Conservation (phyloP, 2,329 filamentous ascomycete genomes). For the Balansia obtecta region DNA sequence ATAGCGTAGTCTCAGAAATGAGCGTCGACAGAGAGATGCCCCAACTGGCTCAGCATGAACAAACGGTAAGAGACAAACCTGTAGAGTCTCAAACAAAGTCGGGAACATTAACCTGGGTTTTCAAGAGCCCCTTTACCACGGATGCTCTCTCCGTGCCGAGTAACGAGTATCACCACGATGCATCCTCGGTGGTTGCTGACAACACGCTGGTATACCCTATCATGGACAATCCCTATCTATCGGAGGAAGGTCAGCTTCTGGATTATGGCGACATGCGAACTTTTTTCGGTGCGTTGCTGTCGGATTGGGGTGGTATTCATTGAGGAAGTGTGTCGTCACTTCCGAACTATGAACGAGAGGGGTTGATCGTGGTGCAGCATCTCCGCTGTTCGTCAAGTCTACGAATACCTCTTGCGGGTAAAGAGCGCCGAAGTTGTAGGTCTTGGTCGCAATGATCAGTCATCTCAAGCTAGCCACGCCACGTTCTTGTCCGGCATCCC, state of each 20-base stretch:
- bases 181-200: not conserved
- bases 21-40: not conserved
- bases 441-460: not conserved
- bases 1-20: not conserved
- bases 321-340: not conserved
- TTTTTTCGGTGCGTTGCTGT: slow-evolving; percentile 1
- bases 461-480: not conserved
- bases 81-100: not conserved
- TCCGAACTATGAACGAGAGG: not conserved
- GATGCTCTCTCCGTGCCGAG: not conserved
- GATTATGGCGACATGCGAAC: slow-evolving; percentile 5
- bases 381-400: not conserved
- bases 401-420: not conserved
- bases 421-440: not conserved
- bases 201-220: not conserved
- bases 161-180: not conserved
- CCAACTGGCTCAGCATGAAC: not conserved
- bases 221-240: not conserved
- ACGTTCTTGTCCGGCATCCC: too few relatives aligned
- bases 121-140: not conserved
- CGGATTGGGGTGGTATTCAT: not conserved
- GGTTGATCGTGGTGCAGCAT: not conserved
- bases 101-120: not conserved
- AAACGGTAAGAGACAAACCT: not conserved
- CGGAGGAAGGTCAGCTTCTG: not conserved